A percentile compares a stretch with the other conserved stretches of the same genome.
Conservation (phyloP, 768 basidiomycete species). For the Goffeauzyma gilvescens region DNA sequence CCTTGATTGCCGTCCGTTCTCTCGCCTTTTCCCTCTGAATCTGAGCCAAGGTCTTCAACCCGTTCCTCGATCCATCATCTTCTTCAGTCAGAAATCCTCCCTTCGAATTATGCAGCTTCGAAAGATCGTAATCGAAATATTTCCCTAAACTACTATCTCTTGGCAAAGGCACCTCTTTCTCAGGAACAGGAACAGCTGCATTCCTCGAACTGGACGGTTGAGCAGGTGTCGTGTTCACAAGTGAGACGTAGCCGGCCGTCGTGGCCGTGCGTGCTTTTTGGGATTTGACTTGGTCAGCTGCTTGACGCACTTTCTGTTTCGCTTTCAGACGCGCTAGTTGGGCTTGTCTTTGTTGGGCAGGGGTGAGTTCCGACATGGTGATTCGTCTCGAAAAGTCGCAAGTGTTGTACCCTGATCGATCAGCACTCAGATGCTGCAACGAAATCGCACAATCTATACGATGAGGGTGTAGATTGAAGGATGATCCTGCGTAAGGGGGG, state of each 20-base stretch:
- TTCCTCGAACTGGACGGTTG: slow-evolving; percentile 8
- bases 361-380: slow-evolving; percentile 10
- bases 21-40: slow-evolving; percentile 60
- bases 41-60: slow-evolving; percentile 53
- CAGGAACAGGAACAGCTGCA: slow-evolving; percentile 3
- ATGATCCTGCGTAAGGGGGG: too few relatives aligned
- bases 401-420: too few relatives aligned
- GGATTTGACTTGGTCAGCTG: slow-evolving; percentile 13
- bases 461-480: too few relatives aligned
- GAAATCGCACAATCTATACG: too few relatives aligned
- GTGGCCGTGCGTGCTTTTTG: slow-evolving; percentile 6
- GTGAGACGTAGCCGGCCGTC: background rate
- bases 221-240: slow-evolving; percentile 1
- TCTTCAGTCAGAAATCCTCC: slow-evolving; percentile 90
- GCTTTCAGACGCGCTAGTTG: slow-evolving; percentile 12
- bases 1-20: slow-evolving; percentile 55
- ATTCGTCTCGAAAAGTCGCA: too few relatives aligned
- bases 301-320: slow-evolving; percentile 15
- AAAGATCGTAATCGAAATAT: slow-evolving; percentile 92
- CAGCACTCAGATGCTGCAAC: too few relatives aligned
- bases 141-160: slow-evolving; percentile 40
- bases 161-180: slow-evolving; percentile 15
- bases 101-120: slow-evolving; percentile 90
- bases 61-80: slow-evolving; percentile 32
- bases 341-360: slow-evolving; percentile 15